Conservation (phyloP, 805 yeast genomes). For the Zygotorulaspora chibaensis region DNA sequence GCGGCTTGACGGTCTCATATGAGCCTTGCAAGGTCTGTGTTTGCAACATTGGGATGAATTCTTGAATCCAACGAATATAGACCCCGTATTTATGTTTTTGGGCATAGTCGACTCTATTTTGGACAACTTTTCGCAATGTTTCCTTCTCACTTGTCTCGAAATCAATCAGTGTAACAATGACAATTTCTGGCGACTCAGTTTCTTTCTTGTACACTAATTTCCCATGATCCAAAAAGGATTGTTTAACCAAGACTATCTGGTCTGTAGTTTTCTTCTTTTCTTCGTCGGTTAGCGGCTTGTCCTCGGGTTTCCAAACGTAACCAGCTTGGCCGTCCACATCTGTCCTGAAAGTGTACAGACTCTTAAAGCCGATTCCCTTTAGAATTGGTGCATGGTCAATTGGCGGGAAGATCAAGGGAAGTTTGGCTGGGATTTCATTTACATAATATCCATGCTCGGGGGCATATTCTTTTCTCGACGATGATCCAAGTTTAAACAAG, state of each 20-base stretch:
- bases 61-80: conserved; percentile 81
- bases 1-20: conserved; percentile 27
- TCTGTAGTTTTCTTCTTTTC: conserved; percentile 32
- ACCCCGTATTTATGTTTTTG: conserved; percentile 75
- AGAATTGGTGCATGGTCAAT: conserved; percentile 63
- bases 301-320: conserved; percentile 38
- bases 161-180: conserved; percentile 77
- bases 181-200: conserved; percentile 49
- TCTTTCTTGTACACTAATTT: conserved; percentile 42
- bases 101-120: conserved; percentile 86
- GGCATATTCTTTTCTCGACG: conserved; percentile 22
- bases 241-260: conserved; percentile 44
- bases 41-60: conserved; percentile 61
- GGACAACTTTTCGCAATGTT: conserved; percentile 64
- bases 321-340: conserved; percentile 43
- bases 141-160: conserved; percentile 58
- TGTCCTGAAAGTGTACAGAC: conserved; percentile 46
- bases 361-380: conserved; percentile 51
- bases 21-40: conserved; percentile 37
- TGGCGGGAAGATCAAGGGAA: conserved; percentile 65
- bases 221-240: conserved; percentile 61
- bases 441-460: conserved; percentile 42
- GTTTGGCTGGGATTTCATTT: conserved; percentile 45
- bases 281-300: conserved; percentile 40
- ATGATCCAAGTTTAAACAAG: conserved; percentile 13